Evolutionary conservation across 495 filamentous ascomycete species (phyloP).

Genomic region (Oleoguttula mirabilis): DNA sequence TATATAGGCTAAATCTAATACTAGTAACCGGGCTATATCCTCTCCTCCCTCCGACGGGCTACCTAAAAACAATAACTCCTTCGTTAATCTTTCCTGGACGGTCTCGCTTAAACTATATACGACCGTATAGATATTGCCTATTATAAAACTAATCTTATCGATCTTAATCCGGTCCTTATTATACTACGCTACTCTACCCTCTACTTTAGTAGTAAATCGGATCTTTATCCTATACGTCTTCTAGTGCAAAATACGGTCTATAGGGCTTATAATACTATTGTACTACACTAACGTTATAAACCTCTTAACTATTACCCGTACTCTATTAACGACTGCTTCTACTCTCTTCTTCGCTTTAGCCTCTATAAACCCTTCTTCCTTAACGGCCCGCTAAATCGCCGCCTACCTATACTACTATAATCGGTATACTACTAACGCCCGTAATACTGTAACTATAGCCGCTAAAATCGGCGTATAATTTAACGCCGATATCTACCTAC

Average conservation of each 20-base stretch:
- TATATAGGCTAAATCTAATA: background rate
- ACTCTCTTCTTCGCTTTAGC: too few species aligned
- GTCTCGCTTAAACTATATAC: background rate
- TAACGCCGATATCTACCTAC: background rate
- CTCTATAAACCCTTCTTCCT: too few species aligned
- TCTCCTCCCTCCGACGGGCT: too few species aligned
- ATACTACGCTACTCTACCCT: background rate
- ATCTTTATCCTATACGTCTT: constrained; percentile 2
- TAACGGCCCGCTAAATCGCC: too few species aligned
- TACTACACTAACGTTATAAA: background rate
- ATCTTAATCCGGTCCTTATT: background rate
- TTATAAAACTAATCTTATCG: background rate
- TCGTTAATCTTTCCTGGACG: background rate
- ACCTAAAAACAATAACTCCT: background rate
- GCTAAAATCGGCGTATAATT: background rate
- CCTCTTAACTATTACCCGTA: too few species aligned
- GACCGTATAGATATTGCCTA: background rate
- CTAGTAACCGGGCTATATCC: background rate
- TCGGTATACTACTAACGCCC: background rate
- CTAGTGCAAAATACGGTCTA: background rate
- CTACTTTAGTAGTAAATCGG: background rate
- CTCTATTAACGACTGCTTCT: too few species aligned
- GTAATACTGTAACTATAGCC: background rate
- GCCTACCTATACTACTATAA: too few species aligned
- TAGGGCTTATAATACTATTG: background rate